phyloP scores from a whole-genome alignment of 805 yeast genomes.

The Metschnikowia orientalis region DNA sequence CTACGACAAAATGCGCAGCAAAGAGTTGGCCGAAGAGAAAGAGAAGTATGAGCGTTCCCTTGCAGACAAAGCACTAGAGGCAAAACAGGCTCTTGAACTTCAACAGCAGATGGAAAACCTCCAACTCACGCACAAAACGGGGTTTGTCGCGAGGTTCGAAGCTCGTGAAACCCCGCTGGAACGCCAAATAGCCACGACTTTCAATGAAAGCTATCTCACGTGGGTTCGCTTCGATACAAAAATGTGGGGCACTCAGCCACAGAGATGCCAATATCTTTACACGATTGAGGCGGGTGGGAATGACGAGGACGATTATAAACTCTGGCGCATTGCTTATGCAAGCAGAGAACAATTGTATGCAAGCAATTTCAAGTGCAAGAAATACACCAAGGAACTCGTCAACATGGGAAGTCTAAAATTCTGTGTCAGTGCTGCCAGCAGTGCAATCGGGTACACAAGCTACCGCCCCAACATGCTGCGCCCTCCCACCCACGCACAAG shows the following conservation, averaged over 20 bases:
- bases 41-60: constrained; percentile 4
- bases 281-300: constrained; percentile 6
- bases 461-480: constrained; percentile 5
- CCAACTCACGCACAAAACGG: constrained; percentile 33
- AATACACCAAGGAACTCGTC: constrained; percentile 3
- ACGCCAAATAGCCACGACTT: too few relatives aligned
- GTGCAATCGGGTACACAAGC: constrained; percentile 2
- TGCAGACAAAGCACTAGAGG: constrained; percentile 15
- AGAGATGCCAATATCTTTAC: constrained; percentile 6
- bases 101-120: constrained; percentile 13
- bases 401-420: constrained; percentile 11
- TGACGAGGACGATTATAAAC: too few relatives aligned
- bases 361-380: constrained; percentile 21
- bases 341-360: constrained; percentile 14
- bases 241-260: constrained; percentile 27
- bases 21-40: constrained; percentile 13
- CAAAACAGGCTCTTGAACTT: constrained; percentile 7
- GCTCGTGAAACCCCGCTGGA: constrained; percentile 3
- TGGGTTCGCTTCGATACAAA: constrained; percentile 34
- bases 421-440: constrained; percentile 4
- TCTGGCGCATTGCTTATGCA: too few relatives aligned
- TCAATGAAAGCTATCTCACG: constrained; percentile 12
- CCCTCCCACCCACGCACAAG: constrained; percentile 16
- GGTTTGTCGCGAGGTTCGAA: constrained; percentile 24
- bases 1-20: constrained; percentile 15